Evolutionary conservation across 371 early-diverging fungal species (phyloP).

Genomic region (Mortierella sp.): DNA sequence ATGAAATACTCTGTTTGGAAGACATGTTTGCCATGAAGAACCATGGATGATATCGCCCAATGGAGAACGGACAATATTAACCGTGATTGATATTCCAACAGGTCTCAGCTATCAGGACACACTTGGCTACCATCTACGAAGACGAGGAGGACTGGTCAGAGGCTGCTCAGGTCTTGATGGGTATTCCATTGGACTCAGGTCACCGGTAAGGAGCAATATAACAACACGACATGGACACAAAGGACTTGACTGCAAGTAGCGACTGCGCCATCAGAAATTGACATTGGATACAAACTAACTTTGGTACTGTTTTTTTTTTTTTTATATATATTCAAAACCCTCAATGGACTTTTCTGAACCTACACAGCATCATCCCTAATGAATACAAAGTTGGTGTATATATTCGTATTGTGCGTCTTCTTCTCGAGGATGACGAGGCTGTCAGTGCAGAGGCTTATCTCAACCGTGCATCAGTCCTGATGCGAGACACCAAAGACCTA

Average conservation of each 20-base stretch:
- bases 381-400: constrained; percentile 86
- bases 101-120: constrained; percentile 81
- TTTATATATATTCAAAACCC: neutral
- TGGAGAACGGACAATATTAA: neutral
- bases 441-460: constrained; percentile 84
- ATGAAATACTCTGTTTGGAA: too few species aligned
- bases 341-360: neutral
- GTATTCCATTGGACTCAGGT: constrained; percentile 89
- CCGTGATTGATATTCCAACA: constrained; percentile 27
- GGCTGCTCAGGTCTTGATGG: constrained; percentile 85
- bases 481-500: constrained; percentile 68
- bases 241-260: neutral
- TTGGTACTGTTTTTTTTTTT: neutral
- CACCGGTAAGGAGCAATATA: constrained; percentile 68
- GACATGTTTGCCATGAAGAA: neutral
- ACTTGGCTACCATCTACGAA: constrained; percentile 80
- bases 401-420: constrained; percentile 85
- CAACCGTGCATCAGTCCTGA: constrained; percentile 82
- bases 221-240: neutral
- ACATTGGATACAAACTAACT: neutral
- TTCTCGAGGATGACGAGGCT: constrained; percentile 89
- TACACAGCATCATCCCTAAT: constrained; percentile 73
- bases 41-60: neutral
- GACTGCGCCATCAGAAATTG: constrained; percentile 30
- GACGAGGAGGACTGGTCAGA: constrained; percentile 82